Evolutionary conservation across 2,329 filamentous ascomycete species (phyloP).

Genomic region (Exserohilum turcica): DNA sequence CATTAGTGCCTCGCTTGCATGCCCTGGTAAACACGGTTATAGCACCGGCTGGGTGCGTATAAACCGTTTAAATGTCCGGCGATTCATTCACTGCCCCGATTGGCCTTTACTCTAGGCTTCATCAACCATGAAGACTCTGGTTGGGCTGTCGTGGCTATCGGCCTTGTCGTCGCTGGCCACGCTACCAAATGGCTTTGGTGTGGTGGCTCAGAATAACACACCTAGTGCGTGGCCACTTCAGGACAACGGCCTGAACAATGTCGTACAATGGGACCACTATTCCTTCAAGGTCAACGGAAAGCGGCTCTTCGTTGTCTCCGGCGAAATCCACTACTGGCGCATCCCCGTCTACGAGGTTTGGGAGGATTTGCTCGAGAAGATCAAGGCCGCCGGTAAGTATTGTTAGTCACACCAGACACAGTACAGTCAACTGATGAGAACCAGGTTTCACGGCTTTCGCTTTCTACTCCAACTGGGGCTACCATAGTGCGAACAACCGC

Average conservation of each 20-base stretch:
- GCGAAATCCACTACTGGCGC: slow-evolving; percentile 58
- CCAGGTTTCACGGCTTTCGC: slow-evolving; percentile 55
- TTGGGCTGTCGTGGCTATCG: slow-evolving; percentile 32
- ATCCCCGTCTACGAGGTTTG: slow-evolving; percentile 58
- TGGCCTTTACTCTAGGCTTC: slow-evolving; percentile 21
- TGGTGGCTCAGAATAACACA: slow-evolving; percentile 31
- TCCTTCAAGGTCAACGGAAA: slow-evolving; percentile 59
- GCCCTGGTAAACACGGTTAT: slow-evolving; percentile 11
- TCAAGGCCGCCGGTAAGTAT: slow-evolving; percentile 50
- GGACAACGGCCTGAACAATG: slow-evolving; percentile 54
- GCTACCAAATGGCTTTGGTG: slow-evolving; percentile 15
- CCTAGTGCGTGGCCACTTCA: slow-evolving; percentile 54
- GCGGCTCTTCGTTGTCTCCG: slow-evolving; percentile 58
- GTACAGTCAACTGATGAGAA: background rate
- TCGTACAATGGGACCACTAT: slow-evolving; percentile 61
- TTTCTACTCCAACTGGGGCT: slow-evolving; percentile 57
- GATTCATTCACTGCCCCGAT: slow-evolving; percentile 17
- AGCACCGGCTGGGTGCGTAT: slow-evolving; percentile 15
- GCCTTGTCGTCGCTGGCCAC: slow-evolving; percentile 23
- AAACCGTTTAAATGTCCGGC: slow-evolving; percentile 21
- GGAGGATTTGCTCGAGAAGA: slow-evolving; percentile 58
- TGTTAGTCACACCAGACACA: background rate
- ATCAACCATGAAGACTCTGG: slow-evolving; percentile 27
- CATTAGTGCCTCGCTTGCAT: slow-evolving; percentile 22
- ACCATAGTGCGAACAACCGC: slow-evolving; percentile 53